phyloP scores from a whole-genome alignment of 2,329 filamentous ascomycete genomes.

The Talaromyces sp. region DNA sequence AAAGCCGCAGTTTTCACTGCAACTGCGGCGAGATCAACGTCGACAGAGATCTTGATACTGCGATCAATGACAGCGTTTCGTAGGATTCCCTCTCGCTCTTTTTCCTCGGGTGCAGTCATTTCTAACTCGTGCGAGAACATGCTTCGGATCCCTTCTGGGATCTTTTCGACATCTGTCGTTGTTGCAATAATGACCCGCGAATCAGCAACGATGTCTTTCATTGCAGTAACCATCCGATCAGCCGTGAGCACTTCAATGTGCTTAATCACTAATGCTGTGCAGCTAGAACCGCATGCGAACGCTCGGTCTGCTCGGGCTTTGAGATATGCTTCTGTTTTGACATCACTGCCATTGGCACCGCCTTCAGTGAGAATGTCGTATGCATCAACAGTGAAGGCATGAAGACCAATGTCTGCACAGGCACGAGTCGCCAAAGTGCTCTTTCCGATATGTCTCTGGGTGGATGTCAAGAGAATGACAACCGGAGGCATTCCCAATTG shows the following conservation, averaged over 20 bases:
- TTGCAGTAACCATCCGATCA: conserved; percentile 78
- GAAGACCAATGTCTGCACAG: conserved; percentile 82
- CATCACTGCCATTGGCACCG: conserved; percentile 76
- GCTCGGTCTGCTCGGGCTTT: conserved; percentile 83
- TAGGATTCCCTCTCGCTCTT: conserved; percentile 83
- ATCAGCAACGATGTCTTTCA: conserved; percentile 77
- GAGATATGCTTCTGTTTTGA: conserved; percentile 88
- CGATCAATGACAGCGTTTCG: conserved; percentile 70
- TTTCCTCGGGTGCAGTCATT: conserved; percentile 86
- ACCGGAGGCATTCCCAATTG: conserved; percentile 83
- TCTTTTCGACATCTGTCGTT: conserved; percentile 90
- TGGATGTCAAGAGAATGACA: conserved; percentile 82
- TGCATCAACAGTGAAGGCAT: conserved; percentile 81
- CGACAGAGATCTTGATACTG: conserved; percentile 69
- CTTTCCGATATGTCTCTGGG: conserved; percentile 90
- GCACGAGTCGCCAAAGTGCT: conserved; percentile 69
- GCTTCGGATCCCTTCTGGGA: conserved; percentile 82
- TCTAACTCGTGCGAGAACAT: conserved; percentile 95
- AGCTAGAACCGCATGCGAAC: conserved; percentile 78
- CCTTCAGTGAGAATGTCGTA: conserved; percentile 95
- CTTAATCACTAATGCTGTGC: conserved; percentile 76
- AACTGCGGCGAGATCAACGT: conserved; percentile 77
- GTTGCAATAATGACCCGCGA: conserved; percentile 84
- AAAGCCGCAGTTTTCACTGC: conserved; percentile 93
- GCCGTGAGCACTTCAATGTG: conserved; percentile 89